phyloP scores from a whole-genome alignment of 768 basidiomycete species.

The Neoboletus subvelutipes region DNA sequence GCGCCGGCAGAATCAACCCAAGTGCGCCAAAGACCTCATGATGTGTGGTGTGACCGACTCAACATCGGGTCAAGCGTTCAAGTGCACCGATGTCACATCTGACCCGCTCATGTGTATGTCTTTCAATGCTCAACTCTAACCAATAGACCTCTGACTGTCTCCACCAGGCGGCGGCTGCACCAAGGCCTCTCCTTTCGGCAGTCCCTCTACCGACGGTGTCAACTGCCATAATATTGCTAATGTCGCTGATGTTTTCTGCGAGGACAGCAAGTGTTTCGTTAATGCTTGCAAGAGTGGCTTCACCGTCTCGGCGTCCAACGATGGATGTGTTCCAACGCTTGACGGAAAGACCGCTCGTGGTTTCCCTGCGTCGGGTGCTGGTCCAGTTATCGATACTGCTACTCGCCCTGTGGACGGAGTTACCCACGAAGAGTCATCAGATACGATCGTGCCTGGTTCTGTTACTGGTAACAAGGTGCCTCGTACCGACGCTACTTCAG shows the following conservation, averaged over 20 bases:
- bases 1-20: slow-evolving; percentile 18
- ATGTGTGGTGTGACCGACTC: slow-evolving; percentile 28
- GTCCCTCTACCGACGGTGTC: slow-evolving; percentile 18
- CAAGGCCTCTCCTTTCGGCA: slow-evolving; percentile 22
- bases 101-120: slow-evolving; percentile 34
- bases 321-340: slow-evolving; percentile 14
- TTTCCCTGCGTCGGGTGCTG: background rate
- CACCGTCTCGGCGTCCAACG: background rate
- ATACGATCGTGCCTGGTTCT: background rate
- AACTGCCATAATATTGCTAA: slow-evolving; percentile 35
- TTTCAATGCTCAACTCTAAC: background rate
- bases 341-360: background rate
- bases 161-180: slow-evolving; percentile 40
- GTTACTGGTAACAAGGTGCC: background rate
- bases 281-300: slow-evolving; percentile 27
- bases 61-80: slow-evolving; percentile 22
- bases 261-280: slow-evolving; percentile 27
- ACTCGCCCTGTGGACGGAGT: too few relatives aligned
- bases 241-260: slow-evolving; percentile 32
- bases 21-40: slow-evolving; percentile 22
- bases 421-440: too few relatives aligned
- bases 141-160: background rate
- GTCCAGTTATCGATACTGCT: background rate
- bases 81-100: slow-evolving; percentile 30
- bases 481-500: background rate